Percentiles rank a stretch among this genome's conserved stretches.
These are phyloP conservation scores for Aspergillus luchuensis DNA, from an alignment of 2,329 filamentous ascomycete genomes.

Conservation along the genomic window DNA sequence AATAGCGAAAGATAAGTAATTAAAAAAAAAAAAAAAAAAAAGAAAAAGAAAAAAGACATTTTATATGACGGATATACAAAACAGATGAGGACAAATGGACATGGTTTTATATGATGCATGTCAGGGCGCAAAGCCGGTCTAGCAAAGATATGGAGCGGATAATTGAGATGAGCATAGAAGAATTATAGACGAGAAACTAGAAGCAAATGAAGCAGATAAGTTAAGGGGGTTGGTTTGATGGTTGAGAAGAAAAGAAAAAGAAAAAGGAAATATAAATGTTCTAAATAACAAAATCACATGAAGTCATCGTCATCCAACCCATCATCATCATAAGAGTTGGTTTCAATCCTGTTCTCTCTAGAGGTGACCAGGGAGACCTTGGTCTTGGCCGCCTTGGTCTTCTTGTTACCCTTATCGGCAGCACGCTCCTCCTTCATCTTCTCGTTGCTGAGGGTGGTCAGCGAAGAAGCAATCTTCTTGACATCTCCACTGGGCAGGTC, in stretches of 20 bases:
- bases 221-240: constrained; percentile 5
- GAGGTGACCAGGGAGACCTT: constrained; percentile 76
- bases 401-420: constrained; percentile 91
- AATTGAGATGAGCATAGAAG: neutral
- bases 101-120: constrained; percentile 3
- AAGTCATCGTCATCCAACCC: constrained; percentile 69
- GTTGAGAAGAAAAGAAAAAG: constrained; percentile 6
- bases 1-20: neutral
- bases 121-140: neutral
- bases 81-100: neutral
- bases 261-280: neutral
- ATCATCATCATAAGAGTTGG: constrained; percentile 78
- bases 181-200: neutral
- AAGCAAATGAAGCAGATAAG: neutral
- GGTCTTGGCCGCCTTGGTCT: constrained; percentile 93
- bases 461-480: constrained; percentile 86
- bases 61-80: constrained; percentile 12
- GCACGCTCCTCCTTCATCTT: constrained; percentile 99
- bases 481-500: constrained; percentile 90
- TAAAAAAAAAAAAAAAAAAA: neutral
- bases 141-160: neutral
- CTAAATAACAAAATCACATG: constrained; percentile 42
- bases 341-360: constrained; percentile 66
- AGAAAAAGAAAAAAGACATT: neutral
- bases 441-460: constrained; percentile 93